Evolutionary conservation across 2,329 filamentous ascomycete species (phyloP).

Genomic region (Phialocephala subalpina): DNA sequence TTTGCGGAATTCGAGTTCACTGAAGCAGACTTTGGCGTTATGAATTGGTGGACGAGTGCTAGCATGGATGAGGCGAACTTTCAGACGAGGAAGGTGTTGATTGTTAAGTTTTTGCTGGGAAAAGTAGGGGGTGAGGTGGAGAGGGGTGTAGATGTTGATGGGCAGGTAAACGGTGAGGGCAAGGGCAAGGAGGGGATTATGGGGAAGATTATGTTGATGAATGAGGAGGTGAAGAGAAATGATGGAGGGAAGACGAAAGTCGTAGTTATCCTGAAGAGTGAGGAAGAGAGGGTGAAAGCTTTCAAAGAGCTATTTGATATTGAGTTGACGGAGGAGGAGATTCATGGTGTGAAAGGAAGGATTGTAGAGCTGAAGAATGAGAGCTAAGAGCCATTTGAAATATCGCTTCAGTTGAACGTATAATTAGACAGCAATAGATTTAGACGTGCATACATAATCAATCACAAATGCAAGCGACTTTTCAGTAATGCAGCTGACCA

Average conservation of each 20-base stretch:
- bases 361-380: conserved; percentile 31
- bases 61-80: conserved; percentile 62
- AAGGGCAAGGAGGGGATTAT: conserved; percentile 49
- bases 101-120: conserved; percentile 60
- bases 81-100: conserved; percentile 64
- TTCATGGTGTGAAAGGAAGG: conserved; percentile 57
- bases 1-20: conserved; percentile 73
- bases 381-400: not conserved
- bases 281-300: conserved; percentile 60
- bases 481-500: too few relatives aligned
- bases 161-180: conserved; percentile 28
- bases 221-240: conserved; percentile 61
- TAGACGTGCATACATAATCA: too few relatives aligned
- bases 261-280: conserved; percentile 55
- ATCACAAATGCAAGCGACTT: too few relatives aligned
- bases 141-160: not conserved
- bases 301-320: conserved; percentile 60
- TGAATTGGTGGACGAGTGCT: conserved; percentile 65
- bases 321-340: conserved; percentile 57
- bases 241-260: conserved; percentile 57
- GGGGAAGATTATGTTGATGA: conserved; percentile 61
- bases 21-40: conserved; percentile 65
- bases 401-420: too few relatives aligned
- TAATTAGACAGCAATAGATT: too few relatives aligned
- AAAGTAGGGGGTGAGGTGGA: conserved; percentile 41